Evolutionary conservation across 192 early-diverging fungal genomes (phyloP).

Genomic region (Helicostylum pulchrum): DNA sequence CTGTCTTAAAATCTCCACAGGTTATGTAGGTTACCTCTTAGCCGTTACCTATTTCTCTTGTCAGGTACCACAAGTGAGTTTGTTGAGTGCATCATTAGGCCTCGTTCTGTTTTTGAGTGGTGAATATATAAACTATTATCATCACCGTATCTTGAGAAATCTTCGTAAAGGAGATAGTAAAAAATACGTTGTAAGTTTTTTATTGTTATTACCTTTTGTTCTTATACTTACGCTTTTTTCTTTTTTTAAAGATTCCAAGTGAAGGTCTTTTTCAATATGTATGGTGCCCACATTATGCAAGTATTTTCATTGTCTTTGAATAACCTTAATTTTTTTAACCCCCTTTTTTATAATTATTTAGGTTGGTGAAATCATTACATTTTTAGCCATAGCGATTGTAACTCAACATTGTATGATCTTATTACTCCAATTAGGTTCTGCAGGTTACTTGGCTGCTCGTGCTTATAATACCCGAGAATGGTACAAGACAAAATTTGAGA

Average conservation of each 20-base stretch:
- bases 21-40: slow-evolving; percentile 5
- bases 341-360: neutral
- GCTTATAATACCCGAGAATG: slow-evolving; percentile 23
- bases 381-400: slow-evolving; percentile 11
- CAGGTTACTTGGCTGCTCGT: slow-evolving; percentile 14
- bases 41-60: neutral
- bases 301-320: neutral
- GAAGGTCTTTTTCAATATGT: slow-evolving; percentile 23
- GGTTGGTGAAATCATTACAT: slow-evolving; percentile 29
- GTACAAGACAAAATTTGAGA: slow-evolving; percentile 15
- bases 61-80: neutral
- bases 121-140: slow-evolving; percentile 23
- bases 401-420: slow-evolving; percentile 12
- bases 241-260: slow-evolving; percentile 20
- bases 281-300: slow-evolving; percentile 40
- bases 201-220: too few relatives aligned
- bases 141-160: slow-evolving; percentile 22
- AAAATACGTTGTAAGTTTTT: slow-evolving; percentile 19
- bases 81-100: neutral
- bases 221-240: too few relatives aligned
- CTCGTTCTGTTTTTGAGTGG: slow-evolving; percentile 14
- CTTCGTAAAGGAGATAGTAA: slow-evolving; percentile 13
- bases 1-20: slow-evolving; percentile 6
- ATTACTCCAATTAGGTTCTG: neutral
- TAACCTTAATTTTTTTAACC: neutral